Percentiles rank a stretch among this genome's conserved stretches.
phyloP scores from a whole-genome alignment of 148 eudicot genomes.

The Vaccinium vitisidaea region DNA sequence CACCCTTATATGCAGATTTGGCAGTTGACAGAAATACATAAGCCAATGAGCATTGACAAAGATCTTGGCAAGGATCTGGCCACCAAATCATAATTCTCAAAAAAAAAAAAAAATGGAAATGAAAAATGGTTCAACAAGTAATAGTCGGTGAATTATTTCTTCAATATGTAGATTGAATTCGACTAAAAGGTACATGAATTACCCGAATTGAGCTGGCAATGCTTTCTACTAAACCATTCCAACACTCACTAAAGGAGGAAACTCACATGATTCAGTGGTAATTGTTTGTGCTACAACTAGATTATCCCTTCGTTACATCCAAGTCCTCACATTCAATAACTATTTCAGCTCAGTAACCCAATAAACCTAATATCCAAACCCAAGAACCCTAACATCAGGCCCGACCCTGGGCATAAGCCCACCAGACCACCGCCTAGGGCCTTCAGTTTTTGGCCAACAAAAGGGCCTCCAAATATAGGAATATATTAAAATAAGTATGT shows the following conservation, averaged over 20 bases:
- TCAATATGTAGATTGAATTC: background rate
- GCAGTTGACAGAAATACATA: background rate
- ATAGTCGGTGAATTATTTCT: background rate
- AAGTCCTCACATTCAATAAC: background rate
- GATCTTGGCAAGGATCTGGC: background rate
- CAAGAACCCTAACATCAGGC: too few relatives aligned
- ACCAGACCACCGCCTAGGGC: too few relatives aligned
- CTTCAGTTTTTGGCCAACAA: too few relatives aligned
- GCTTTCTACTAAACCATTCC: constrained; percentile 4
- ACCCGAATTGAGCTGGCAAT: background rate
- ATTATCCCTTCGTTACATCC: background rate
- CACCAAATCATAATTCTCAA: background rate
- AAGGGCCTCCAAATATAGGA: too few relatives aligned
- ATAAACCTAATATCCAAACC: background rate
- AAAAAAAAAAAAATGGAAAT: background rate
- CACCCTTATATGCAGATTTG: background rate
- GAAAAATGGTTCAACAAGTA: background rate
- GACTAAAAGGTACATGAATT: background rate
- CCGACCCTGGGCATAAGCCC: too few relatives aligned
- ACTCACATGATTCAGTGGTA: background rate
- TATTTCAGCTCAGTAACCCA: background rate
- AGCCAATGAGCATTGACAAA: background rate
- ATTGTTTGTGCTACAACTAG: background rate
- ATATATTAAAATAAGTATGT: too few relatives aligned
- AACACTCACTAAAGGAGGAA: background rate